Evolutionary conservation across 345 rosid species (phyloP), one percentile per base, ranked within the genome.

Genomic region (Euphorbia tirucalli): DNA sequence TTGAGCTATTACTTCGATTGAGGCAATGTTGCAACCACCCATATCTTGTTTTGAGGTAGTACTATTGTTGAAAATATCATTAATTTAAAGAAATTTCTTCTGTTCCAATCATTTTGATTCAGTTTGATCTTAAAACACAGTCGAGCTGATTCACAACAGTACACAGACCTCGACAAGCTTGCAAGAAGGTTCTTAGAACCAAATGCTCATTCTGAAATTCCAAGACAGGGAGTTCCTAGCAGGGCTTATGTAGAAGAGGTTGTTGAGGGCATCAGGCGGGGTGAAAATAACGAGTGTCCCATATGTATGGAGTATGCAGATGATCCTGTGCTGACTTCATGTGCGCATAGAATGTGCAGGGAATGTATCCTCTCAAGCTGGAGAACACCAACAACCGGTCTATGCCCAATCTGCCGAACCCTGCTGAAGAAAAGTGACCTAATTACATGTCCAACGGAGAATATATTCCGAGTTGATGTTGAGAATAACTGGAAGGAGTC

Each of bases 11-110:
- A 27, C 92, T 88, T 71, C 87, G 93, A 64, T 61, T 85, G 74
- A 85, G 96, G 78, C 90, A 90, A 61, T 87, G 93, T 70, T 90
- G 93, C 83, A 88, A 90, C 82, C 89, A 88, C 46, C 91, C 91
- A 6, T 90, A 78, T 76, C 91, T 88, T 64, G 91, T 88, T 50
- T 83, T 88, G 90, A 84, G 96, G 93, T 83, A 39, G 39, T 49
- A 55, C 31, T 24, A 10, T 1, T 66, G n/a, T 77, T 52, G 16
- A 24, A 61, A n/a, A 21, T 72, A 55, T 19, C 18, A n/a, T 65
- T n/a, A 30, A 28, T 0, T 15, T 35, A 11, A 57, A 44, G 21
- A 22, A 32, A 49, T 19, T 9, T 1, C 9, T 41, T 31, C 66
- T 66, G 32, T 48, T 57, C 67, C 44, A 10, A 41, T 28, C 62